A percentile compares a stretch with the other conserved stretches of the same genome.
Conservation (phyloP, 768 basidiomycete genomes). For the Leccinum olivaceopallidum region DNA sequence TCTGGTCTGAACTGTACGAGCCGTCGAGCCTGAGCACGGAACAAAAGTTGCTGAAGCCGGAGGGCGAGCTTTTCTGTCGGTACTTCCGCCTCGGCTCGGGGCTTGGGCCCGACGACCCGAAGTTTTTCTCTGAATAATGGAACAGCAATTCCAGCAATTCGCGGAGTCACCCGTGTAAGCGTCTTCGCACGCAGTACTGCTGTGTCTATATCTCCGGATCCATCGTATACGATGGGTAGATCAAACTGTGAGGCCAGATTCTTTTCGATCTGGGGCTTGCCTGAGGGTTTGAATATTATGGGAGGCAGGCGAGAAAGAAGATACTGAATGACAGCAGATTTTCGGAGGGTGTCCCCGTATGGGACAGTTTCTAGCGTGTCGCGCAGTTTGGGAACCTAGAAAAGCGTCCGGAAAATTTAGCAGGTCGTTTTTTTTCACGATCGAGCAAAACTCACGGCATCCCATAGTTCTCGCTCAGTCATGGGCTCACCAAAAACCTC, state of each 20-base stretch:
- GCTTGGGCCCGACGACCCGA: slow-evolving; percentile 51
- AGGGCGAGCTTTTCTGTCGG: slow-evolving; percentile 12
- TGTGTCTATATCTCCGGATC: slow-evolving; percentile 47
- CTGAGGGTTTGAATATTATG: slow-evolving; percentile 14
- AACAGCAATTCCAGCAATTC: slow-evolving; percentile 50
- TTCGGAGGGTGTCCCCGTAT: slow-evolving; percentile 20
- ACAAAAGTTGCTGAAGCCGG: slow-evolving; percentile 25
- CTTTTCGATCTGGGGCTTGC: slow-evolving; percentile 2
- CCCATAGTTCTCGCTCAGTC: slow-evolving; percentile 30
- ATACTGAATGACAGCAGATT: slow-evolving; percentile 19
- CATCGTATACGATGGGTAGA: slow-evolving; percentile 18
- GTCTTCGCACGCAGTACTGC: slow-evolving; percentile 58
- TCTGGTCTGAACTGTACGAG: slow-evolving; percentile 23
- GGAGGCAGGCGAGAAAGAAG: slow-evolving; percentile 17
- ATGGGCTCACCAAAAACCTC: slow-evolving; percentile 21
- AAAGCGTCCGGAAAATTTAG: not conserved
- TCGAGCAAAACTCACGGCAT: slow-evolving; percentile 18
- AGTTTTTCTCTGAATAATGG: slow-evolving; percentile 57
- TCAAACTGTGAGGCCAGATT: not conserved
- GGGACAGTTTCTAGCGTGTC: slow-evolving; percentile 24
- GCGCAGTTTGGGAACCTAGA: slow-evolving; percentile 24
- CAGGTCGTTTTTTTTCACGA: not conserved
- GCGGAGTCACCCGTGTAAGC: slow-evolving; percentile 62
- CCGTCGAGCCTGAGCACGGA: slow-evolving; percentile 16
- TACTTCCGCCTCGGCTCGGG: slow-evolving; percentile 13